Conservation (phyloP, 1,284 basidiomycete species). For the Trichosporon inkin region DNA sequence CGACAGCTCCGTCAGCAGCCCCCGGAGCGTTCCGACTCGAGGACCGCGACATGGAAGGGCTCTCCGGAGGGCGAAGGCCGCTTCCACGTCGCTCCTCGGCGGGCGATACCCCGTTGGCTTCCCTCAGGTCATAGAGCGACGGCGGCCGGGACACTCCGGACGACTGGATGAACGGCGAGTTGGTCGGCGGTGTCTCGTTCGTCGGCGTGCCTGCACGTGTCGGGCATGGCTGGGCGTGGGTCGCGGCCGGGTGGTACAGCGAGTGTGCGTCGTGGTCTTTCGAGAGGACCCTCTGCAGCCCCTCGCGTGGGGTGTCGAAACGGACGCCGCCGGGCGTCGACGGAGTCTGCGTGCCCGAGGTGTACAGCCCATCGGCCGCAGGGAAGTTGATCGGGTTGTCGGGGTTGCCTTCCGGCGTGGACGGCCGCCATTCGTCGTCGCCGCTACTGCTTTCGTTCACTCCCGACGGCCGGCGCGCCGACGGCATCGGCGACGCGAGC, state of each 20-base stretch:
- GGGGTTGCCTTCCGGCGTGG: conserved; percentile 5
- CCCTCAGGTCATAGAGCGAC: conserved; percentile 18
- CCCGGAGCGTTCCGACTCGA: not conserved
- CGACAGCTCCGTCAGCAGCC: not conserved
- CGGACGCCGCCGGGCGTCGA: not conserved
- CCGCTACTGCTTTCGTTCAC: not conserved
- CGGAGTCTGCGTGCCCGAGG: not conserved
- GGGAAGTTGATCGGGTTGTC: conserved; percentile 12
- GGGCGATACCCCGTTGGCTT: not conserved
- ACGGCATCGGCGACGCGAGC: conserved; percentile 1
- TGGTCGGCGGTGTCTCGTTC: not conserved
- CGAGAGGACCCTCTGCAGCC: not conserved
- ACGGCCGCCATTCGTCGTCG: conserved; percentile 8
- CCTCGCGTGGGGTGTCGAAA: not conserved
- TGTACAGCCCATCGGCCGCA: not conserved
- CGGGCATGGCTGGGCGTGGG: conserved; percentile 6
- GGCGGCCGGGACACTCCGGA: conserved; percentile 12
- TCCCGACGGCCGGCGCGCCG: not conserved
- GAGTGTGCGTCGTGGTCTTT: not conserved
- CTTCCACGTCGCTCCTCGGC: not conserved
- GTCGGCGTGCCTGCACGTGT: conserved; percentile 10
- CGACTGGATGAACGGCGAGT: not conserved
- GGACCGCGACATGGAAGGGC: not conserved
- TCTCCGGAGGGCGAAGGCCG: not conserved
- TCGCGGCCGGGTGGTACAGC: conserved; percentile 20